phyloP scores from a whole-genome alignment of 2,329 filamentous ascomycete species.

The Epichloe amarillans region DNA sequence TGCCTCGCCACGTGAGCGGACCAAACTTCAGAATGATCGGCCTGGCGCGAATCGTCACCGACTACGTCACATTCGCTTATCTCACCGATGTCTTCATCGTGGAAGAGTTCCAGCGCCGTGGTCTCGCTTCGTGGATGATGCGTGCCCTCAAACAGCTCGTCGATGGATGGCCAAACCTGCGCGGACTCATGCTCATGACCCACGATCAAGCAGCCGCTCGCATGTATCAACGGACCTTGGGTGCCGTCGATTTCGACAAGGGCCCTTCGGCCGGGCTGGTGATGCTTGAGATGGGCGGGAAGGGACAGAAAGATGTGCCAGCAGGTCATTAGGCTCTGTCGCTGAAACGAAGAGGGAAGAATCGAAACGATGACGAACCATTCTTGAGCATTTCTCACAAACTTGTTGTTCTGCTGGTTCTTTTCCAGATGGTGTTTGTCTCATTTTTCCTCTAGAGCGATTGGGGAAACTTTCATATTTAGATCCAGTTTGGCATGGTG shows the following conservation, averaged over 20 bases:
- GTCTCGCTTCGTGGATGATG: slow-evolving; percentile 54
- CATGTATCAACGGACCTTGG: slow-evolving; percentile 35
- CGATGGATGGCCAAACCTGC: slow-evolving; percentile 42
- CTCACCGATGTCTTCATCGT: slow-evolving; percentile 54
- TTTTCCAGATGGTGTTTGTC: background rate
- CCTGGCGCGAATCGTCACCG: slow-evolving; percentile 48
- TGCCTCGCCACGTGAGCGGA: slow-evolving; percentile 17
- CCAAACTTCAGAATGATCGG: slow-evolving; percentile 24
- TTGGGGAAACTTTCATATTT: background rate
- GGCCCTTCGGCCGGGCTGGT: slow-evolving; percentile 26
- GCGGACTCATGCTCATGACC: slow-evolving; percentile 44
- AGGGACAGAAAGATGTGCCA: slow-evolving; percentile 22
- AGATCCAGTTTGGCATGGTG: background rate
- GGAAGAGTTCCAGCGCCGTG: slow-evolving; percentile 43
- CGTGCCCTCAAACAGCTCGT: slow-evolving; percentile 43
- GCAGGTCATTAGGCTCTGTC: slow-evolving; percentile 14
- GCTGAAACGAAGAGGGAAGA: background rate
- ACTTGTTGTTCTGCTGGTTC: background rate
- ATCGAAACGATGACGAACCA: slow-evolving; percentile 1
- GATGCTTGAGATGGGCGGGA: slow-evolving; percentile 28
- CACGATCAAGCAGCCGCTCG: slow-evolving; percentile 24
- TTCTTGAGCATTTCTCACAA: background rate
- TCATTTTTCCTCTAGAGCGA: background rate
- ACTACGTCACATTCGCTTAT: slow-evolving; percentile 55
- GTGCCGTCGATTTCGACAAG: slow-evolving; percentile 30